Conservation (phyloP, 768 basidiomycete species). For the Lyophyllum shimeji region DNA sequence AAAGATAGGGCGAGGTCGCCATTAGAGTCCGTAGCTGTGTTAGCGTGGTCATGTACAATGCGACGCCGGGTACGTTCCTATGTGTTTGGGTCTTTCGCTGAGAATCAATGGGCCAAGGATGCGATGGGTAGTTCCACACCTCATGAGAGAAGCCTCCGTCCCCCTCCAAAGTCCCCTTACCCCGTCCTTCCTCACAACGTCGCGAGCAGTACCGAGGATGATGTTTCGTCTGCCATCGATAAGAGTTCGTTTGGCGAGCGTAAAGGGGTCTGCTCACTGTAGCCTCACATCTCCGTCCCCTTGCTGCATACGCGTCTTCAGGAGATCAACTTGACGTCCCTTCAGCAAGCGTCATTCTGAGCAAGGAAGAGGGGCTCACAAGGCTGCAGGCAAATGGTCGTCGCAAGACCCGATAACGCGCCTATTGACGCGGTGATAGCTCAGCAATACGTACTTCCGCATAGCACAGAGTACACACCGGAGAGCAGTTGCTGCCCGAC, state of each 20-base stretch:
- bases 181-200: conserved; percentile 66
- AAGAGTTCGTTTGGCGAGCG: background rate
- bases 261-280: conserved; percentile 29
- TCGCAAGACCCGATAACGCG: conserved; percentile 75
- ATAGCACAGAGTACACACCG: conserved; percentile 36
- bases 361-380: conserved; percentile 41
- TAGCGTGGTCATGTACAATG: conserved; percentile 86
- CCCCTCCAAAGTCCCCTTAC: conserved; percentile 83
- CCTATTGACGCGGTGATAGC: conserved; percentile 39
- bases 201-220: conserved; percentile 50
- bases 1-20: conserved; percentile 72
- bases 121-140: no score
- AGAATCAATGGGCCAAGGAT: conserved; percentile 42
- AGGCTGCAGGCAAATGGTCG: conserved; percentile 74
- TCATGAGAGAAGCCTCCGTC: no score
- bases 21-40: conserved; percentile 79
- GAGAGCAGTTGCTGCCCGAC: conserved; percentile 66
- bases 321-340: conserved; percentile 66
- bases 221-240: conserved; percentile 31
- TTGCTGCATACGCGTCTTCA: conserved; percentile 93
- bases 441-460: background rate
- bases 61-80: conserved; percentile 92
- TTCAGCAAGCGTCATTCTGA: background rate
- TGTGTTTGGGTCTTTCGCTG: conserved; percentile 2
- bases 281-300: conserved; percentile 48